Percentiles rank a stretch among this genome's conserved stretches.
Conservation (phyloP, 495 filamentous ascomycete species). For the Achaetomiella virescens region DNA sequence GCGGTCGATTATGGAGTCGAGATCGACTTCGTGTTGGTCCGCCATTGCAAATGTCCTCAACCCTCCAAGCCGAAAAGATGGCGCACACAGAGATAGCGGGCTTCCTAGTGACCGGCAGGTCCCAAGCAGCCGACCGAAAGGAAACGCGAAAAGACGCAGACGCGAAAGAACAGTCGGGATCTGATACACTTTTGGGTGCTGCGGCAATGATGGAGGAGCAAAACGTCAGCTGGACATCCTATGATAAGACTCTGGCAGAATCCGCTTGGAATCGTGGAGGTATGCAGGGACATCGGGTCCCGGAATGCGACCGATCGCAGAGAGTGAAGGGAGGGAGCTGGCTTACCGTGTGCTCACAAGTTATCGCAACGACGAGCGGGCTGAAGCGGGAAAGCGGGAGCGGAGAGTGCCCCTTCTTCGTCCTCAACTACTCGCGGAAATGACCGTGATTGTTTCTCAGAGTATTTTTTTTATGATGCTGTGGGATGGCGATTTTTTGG, state of each 20-base stretch:
- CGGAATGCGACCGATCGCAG: neutral
- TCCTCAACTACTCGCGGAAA: conserved; percentile 8
- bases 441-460: neutral
- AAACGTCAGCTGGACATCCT: neutral
- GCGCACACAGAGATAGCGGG: conserved; percentile 23
- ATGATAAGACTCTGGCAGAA: neutral
- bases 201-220: neutral
- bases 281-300: neutral
- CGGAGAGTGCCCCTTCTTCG: conserved; percentile 19
- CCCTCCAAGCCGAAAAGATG: conserved; percentile 41
- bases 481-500: conserved; percentile 18
- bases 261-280: neutral
- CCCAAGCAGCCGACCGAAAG: conserved; percentile 15
- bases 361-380: conserved; percentile 29
- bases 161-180: conserved; percentile 15
- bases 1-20: conserved; percentile 98
- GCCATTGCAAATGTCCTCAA: conserved; percentile 58
- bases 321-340: neutral
- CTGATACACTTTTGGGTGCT: conserved; percentile 29
- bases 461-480: conserved; percentile 8
- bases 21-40: conserved; percentile 93
- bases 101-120: conserved; percentile 28
- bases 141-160: conserved; percentile 6
- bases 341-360: conserved; percentile 21
- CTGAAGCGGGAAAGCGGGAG: conserved; percentile 10